Conservation (phyloP, 1,139 yeast genomes). For the Zhuliangozyma parablackwelliae region DNA sequence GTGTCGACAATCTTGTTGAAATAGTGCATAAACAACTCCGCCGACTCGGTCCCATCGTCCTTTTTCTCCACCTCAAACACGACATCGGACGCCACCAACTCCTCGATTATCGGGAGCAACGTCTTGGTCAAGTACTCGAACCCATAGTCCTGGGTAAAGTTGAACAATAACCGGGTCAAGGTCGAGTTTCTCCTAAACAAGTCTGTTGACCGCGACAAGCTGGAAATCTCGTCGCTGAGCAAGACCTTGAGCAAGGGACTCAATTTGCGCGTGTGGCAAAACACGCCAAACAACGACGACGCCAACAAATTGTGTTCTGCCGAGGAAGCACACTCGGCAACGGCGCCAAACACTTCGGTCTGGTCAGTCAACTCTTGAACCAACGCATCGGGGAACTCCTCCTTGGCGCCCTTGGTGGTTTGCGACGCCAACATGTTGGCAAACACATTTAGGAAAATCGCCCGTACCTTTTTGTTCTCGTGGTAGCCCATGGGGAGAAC, state of each 20-base stretch:
- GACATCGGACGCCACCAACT: slow-evolving; percentile 47
- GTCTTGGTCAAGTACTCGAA: slow-evolving; percentile 49
- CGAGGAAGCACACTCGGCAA: slow-evolving; percentile 63
- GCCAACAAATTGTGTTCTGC: slow-evolving; percentile 52
- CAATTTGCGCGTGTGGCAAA: slow-evolving; percentile 49
- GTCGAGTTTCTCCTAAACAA: slow-evolving; percentile 78
- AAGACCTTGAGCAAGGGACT: slow-evolving; percentile 55
- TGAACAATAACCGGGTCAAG: slow-evolving; percentile 70
- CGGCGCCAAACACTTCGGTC: slow-evolving; percentile 42
- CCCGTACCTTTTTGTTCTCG: slow-evolving; percentile 57
- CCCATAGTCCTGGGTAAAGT: slow-evolving; percentile 68
- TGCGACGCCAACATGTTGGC: slow-evolving; percentile 55
- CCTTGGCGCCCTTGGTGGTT: slow-evolving; percentile 19
- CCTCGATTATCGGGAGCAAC: slow-evolving; percentile 52
- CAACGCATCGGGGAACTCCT: slow-evolving; percentile 24
- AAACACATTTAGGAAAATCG: slow-evolving; percentile 74
- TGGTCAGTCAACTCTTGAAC: slow-evolving; percentile 20
- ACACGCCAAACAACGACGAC: slow-evolving; percentile 60
- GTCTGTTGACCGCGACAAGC: slow-evolving; percentile 62
- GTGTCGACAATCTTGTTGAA: slow-evolving; percentile 58
- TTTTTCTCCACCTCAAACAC: slow-evolving; percentile 66
- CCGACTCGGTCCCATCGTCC: slow-evolving; percentile 26
- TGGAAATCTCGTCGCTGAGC: slow-evolving; percentile 58
- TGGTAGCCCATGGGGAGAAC: slow-evolving; percentile 80
- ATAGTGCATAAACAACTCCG: slow-evolving; percentile 47